These are phyloP conservation scores for Lycium barbarum DNA, from an alignment of 257 asterid species.

Conservation along the genomic window DNA sequence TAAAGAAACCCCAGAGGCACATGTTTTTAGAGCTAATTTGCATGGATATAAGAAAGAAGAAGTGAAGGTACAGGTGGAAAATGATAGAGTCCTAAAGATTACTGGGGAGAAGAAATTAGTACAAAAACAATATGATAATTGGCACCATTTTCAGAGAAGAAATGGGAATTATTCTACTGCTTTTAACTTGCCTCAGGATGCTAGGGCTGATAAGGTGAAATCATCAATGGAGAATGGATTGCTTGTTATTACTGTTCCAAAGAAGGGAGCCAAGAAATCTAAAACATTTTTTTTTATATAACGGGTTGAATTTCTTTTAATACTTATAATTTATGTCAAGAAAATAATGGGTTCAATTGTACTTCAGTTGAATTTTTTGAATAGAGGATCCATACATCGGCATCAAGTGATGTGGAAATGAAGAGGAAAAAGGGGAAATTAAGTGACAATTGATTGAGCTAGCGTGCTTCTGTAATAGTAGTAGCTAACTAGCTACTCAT, in stretches of 20 bases:
- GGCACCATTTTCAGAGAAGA: slow-evolving; percentile 9
- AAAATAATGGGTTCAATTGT: background rate
- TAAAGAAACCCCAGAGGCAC: slow-evolving; percentile 31
- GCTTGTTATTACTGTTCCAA: slow-evolving; percentile 16
- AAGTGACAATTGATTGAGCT: no score
- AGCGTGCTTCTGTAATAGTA: background rate
- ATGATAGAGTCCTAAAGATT: background rate
- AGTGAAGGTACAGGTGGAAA: slow-evolving; percentile 18
- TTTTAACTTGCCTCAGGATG: slow-evolving; percentile 11
- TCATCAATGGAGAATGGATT: background rate
- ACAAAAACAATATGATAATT: slow-evolving; percentile 2
- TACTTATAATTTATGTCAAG: background rate
- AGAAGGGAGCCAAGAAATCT: slow-evolving; percentile 9
- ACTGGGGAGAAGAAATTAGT: slow-evolving; percentile 3
- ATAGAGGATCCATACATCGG: background rate
- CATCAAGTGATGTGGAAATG: background rate
- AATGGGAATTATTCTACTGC: background rate
- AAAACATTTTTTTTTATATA: background rate
- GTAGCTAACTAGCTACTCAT: background rate
- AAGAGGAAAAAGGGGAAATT: background rate
- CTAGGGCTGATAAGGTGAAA: background rate
- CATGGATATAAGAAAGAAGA: slow-evolving; percentile 26
- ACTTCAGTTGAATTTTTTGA: no score
- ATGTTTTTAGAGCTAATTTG: slow-evolving; percentile 2
- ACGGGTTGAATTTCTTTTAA: background rate